Base-by-base conservation (phyloP, 306 rosid genomes). In the Clitoria ternatea region DNA sequence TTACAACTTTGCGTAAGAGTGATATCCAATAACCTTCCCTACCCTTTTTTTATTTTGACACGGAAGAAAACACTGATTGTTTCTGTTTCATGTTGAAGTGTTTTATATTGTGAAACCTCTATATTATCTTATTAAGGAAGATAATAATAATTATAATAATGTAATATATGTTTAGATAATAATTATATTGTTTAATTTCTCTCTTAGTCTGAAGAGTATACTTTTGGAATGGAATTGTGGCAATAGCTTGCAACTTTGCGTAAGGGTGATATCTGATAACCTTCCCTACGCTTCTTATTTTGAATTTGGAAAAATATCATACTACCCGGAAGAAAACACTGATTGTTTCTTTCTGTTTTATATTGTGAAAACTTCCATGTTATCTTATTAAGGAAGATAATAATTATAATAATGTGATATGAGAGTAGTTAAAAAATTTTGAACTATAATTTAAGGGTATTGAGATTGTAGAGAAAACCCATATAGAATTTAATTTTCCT, bases 51-150 rank as follows among this genome's bases (percentile, higher is more conserved):
- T 52, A 17, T 27, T 11, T 61, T 26, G 19, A 2, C 35, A 40
- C 24, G 20, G 27, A 19, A 66, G 17, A 19, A 11, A 53, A 13
- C 14, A 37, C n/a, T 2, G 12, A 29, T 20, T 66, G 29, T 2
- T 14, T 52, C 18, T 66, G 43, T 43, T 43, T n/a, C n/a, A 9
- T 57, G 30, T 76, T 69, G 40, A 53, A 72, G 44, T 62, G 43
- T 62, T 52, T 59, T 33, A 19, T 11, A 19, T 6, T 15, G 35
- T 53, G 47, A 29, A 77, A 54, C 4, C 22, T 47, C 19, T 15
- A 9, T 27, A 44, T 6, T 37, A 15, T 5, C 23, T 19, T 37
- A 17, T 56, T 33, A 14, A 32, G 55, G 70, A 67, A 15, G 18
- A 70, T 60, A 32, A 29, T 78, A 26, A 30, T 5, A 7, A 56